A percentile compares a stretch with the other conserved stretches of the same genome.
Conservation (phyloP, 1,284 basidiomycete genomes). For the Trametes sp. region DNA sequence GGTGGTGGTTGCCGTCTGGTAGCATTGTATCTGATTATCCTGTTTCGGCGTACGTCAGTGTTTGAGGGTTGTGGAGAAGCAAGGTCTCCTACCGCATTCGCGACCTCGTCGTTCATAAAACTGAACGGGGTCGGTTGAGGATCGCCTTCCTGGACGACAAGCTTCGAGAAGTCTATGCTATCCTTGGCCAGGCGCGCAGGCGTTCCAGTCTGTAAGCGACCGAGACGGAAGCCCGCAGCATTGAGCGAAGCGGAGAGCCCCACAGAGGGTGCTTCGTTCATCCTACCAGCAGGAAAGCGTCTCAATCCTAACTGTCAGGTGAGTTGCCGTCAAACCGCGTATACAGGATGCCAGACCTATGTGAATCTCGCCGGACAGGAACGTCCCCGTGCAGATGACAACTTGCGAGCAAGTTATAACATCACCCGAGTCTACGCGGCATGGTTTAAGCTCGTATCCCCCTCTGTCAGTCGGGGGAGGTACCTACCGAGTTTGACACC, state of each 20-base stretch:
- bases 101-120: constrained; percentile 49
- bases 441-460: background rate
- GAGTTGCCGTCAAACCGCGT: constrained; percentile 13
- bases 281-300: constrained; percentile 83
- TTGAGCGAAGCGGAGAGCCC: constrained; percentile 81
- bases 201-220: constrained; percentile 89
- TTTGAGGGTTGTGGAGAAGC: no score
- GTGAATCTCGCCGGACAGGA: constrained; percentile 89
- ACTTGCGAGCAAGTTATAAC: constrained; percentile 80
- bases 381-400: constrained; percentile 91
- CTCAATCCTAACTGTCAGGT: constrained; percentile 62
- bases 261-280: constrained; percentile 76
- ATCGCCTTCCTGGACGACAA: constrained; percentile 72
- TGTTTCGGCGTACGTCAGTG: constrained; percentile 38
- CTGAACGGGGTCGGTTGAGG: constrained; percentile 64
- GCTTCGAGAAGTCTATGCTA: constrained; percentile 72
- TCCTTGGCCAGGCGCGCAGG: constrained; percentile 79
- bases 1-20: constrained; percentile 76
- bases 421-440: constrained; percentile 72
- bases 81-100: constrained; percentile 47
- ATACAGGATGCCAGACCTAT: constrained; percentile 58
- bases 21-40: constrained; percentile 79
- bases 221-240: constrained; percentile 80
- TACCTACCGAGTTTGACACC: constrained; percentile 77
- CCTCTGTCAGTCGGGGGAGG: background rate